Evolutionary conservation across 192 early-diverging fungal genomes (phyloP), one percentile per base, ranked within the genome.

Genomic region (Dimargaris cristalligena): DNA sequence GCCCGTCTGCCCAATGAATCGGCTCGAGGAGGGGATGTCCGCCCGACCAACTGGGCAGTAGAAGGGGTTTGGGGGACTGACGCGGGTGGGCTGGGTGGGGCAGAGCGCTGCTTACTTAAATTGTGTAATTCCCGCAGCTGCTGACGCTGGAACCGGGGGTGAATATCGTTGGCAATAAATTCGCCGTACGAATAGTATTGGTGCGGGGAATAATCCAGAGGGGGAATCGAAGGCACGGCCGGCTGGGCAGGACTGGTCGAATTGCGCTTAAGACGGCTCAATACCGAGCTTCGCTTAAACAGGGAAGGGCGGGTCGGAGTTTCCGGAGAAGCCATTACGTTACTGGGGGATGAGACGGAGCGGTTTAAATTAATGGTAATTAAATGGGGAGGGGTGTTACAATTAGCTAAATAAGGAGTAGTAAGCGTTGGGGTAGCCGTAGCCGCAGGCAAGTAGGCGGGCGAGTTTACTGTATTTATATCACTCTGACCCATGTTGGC

Each of bases 171-270:
- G 6, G 23, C 26, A 26, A 52, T 26, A 52, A 52, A 52, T 11
- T 52, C 50, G 50, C 22, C 23, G 30, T 23, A 52, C 20, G 50
- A 29, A 26, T 29, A 52, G 50, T 52, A 52, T 8, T 52, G 50
- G 50, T 52, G 50, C 6, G 50, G 50, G 6, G 50, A 18, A 26
- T 52, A 52, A 26, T 52, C 50, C 14, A 52, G 26, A 14, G 50
- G 50, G 13, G 50, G 20, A 26, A 52, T 26, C 22, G 50, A 25
- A 52, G 23, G 26, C 50, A 1, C 4, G 30, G 13, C 14, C 2
- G 25, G 26, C 13, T 18, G 50, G 2, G 23, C 28, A 26, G 22
- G 14, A 26, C 14, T 26, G 23, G 50, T 25, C 14, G 30, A 30
- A 26, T 26, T 16, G 23, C 50, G 50, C 4, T 23, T 30, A 23